Evolutionary conservation across 768 basidiomycete genomes (phyloP).

Genomic region (Imleria badia): DNA sequence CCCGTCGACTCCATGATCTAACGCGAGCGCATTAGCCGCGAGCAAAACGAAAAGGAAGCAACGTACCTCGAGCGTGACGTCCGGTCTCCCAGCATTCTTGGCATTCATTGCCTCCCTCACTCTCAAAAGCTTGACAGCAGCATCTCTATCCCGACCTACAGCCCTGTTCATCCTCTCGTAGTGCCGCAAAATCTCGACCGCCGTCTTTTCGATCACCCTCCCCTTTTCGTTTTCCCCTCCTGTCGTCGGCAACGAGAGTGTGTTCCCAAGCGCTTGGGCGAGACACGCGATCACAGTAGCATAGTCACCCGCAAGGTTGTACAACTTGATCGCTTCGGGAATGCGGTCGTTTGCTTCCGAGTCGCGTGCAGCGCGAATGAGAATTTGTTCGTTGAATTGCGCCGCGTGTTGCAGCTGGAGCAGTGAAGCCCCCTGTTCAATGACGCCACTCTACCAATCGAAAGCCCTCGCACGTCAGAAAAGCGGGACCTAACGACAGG

Average conservation of each 20-base stretch:
- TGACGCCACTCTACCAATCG: slow-evolving; percentile 66
- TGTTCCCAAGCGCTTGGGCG: slow-evolving; percentile 83
- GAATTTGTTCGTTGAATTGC: slow-evolving; percentile 79
- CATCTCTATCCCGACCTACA: slow-evolving; percentile 70
- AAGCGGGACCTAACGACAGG: not conserved
- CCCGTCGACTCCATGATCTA: slow-evolving; percentile 87
- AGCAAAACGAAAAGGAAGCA: not conserved
- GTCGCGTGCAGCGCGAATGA: slow-evolving; percentile 77
- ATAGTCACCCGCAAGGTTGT: slow-evolving; percentile 93
- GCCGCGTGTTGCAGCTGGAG: slow-evolving; percentile 66
- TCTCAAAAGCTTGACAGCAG: slow-evolving; percentile 70
- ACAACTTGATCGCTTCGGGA: slow-evolving; percentile 90
- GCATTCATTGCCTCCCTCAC: slow-evolving; percentile 81
- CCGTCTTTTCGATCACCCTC: slow-evolving; percentile 67
- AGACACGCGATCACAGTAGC: slow-evolving; percentile 84
- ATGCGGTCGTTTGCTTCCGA: slow-evolving; percentile 83
- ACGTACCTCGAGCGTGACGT: slow-evolving; percentile 80
- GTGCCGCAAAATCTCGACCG: slow-evolving; percentile 74
- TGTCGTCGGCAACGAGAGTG: slow-evolving; percentile 62
- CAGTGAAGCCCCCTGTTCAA: slow-evolving; percentile 79
- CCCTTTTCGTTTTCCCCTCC: slow-evolving; percentile 58
- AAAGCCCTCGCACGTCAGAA: not conserved
- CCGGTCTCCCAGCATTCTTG: slow-evolving; percentile 68
- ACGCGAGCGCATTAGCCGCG: not conserved
- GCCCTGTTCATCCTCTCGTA: slow-evolving; percentile 76